phyloP scores from a whole-genome alignment of 495 filamentous ascomycete genomes.

The Sporormia fimetaria region DNA sequence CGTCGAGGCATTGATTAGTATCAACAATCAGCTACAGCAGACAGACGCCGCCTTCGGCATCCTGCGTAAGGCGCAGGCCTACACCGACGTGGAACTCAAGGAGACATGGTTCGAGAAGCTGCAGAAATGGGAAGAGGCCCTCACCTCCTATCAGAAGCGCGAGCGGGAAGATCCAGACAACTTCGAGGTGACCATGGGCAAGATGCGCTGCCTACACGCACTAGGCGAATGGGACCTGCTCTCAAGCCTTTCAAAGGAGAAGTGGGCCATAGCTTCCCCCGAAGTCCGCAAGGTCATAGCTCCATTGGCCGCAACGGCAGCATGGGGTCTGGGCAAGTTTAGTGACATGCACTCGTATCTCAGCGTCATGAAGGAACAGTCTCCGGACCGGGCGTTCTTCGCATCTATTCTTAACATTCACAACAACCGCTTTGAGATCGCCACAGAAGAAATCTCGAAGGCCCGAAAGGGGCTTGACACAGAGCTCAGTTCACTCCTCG shows the following conservation, averaged over 20 bases:
- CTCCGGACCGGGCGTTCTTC: slow-evolving; percentile 93
- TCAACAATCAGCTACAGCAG: slow-evolving; percentile 97
- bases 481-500: slow-evolving; percentile 84
- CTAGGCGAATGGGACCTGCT: slow-evolving; percentile 94
- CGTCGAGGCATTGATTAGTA: slow-evolving; percentile 92
- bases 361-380: slow-evolving; percentile 81
- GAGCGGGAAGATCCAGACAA: slow-evolving; percentile 59
- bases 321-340: slow-evolving; percentile 97
- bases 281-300: slow-evolving; percentile 83
- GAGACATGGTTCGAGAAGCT: slow-evolving; percentile 99
- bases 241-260: slow-evolving; percentile 76
- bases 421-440: slow-evolving; percentile 86
- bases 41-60: slow-evolving; percentile 97
- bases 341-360: slow-evolving; percentile 96
- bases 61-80: slow-evolving; percentile 82
- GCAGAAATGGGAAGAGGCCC: slow-evolving; percentile 96
- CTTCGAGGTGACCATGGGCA: slow-evolving; percentile 93
- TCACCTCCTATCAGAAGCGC: slow-evolving; percentile 76
- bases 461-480: slow-evolving; percentile 89
- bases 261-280: slow-evolving; percentile 74
- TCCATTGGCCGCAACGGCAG: slow-evolving; percentile 83
- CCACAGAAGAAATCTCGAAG: slow-evolving; percentile 71
- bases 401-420: slow-evolving; percentile 89
- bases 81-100: slow-evolving; percentile 85
- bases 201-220: slow-evolving; percentile 97